Conservation (phyloP, 345 rosid species). For the Bretschneidera sinensis region DNA sequence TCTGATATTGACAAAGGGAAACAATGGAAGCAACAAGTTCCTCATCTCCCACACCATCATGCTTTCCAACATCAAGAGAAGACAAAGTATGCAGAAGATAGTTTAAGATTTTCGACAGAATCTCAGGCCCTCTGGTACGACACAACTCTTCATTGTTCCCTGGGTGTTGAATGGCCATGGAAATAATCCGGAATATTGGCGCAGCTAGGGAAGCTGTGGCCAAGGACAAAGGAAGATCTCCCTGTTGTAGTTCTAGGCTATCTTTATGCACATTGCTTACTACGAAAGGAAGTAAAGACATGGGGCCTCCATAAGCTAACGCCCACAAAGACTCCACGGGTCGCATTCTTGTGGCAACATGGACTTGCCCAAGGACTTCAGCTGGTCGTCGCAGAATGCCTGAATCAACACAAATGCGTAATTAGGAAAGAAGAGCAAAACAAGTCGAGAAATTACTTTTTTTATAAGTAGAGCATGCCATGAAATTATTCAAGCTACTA, state of each 20-base stretch:
- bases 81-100: slow-evolving; percentile 84
- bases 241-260: slow-evolving; percentile 71
- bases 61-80: slow-evolving; percentile 49
- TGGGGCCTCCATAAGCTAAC: slow-evolving; percentile 90
- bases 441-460: no score
- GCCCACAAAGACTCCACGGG: slow-evolving; percentile 97
- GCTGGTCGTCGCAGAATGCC: slow-evolving; percentile 88
- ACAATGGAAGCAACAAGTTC: slow-evolving; percentile 98
- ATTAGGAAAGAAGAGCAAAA: slow-evolving; percentile 14
- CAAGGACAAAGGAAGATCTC: slow-evolving; percentile 48
- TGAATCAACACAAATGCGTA: slow-evolving; percentile 27
- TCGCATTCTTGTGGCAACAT: slow-evolving; percentile 82
- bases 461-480: no score
- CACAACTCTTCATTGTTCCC: slow-evolving; percentile 86
- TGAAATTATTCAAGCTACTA: slow-evolving; percentile 14
- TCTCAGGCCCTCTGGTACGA: slow-evolving; percentile 77
- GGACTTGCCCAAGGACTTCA: slow-evolving; percentile 99
- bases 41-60: slow-evolving; percentile 76
- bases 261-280: slow-evolving; percentile 68
- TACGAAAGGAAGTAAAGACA: slow-evolving; percentile 87
- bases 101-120: slow-evolving; percentile 78
- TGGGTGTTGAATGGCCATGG: slow-evolving; percentile 80
- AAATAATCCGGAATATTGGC: slow-evolving; percentile 77
- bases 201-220: slow-evolving; percentile 83
- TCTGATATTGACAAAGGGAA: slow-evolving; percentile 84